These are phyloP conservation scores for Cudoniella acicularis DNA, from an alignment of 495 filamentous ascomycete species.

Conservation along the genomic window DNA sequence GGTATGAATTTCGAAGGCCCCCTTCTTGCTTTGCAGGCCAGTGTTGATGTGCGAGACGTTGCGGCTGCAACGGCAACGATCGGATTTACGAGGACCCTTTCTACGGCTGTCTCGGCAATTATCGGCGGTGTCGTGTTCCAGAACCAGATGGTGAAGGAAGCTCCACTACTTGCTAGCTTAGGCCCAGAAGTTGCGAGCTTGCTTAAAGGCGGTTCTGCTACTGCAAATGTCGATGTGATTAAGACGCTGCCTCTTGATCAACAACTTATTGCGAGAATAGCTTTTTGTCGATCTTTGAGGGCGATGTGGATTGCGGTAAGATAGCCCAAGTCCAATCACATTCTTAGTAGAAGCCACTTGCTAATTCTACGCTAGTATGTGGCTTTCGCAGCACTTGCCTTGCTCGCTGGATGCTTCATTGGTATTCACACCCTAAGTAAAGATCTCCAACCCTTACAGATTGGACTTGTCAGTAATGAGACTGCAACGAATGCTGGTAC, in stretches of 20 bases:
- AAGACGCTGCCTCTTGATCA: background rate
- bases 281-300: background rate
- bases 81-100: background rate
- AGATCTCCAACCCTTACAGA: no score
- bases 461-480: no score
- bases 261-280: background rate
- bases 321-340: background rate
- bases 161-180: background rate
- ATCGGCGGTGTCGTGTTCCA: background rate
- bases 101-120: background rate
- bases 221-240: background rate
- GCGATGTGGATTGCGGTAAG: background rate
- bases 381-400: background rate
- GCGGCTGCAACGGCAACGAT: conserved; percentile 67
- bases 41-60: conserved; percentile 55
- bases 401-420: background rate
- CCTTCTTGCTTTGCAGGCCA: conserved; percentile 75
- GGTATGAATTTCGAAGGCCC: conserved; percentile 72
- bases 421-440: background rate
- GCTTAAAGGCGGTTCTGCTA: background rate
- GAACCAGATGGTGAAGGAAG: background rate
- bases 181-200: background rate
- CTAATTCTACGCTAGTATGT: background rate
- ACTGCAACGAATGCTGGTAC: no score
- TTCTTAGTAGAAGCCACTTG: background rate